Evolutionary conservation across 2,329 filamentous ascomycete species (phyloP).

Genomic region (Blumeria hordei): DNA sequence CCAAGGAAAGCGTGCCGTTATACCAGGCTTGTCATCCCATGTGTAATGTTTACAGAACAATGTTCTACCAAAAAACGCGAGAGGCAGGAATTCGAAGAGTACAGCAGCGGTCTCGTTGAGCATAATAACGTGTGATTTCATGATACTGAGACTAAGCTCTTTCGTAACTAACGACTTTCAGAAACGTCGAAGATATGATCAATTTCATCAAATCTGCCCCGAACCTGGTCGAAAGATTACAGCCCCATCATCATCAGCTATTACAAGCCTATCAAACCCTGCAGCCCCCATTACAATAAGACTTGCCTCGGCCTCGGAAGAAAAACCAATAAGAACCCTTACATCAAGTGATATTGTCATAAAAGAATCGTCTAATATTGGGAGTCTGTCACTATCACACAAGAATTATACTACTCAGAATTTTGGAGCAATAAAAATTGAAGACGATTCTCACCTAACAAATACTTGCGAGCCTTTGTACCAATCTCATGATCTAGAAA

Average conservation of each 20-base stretch:
- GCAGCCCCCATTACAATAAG: conserved; percentile 11
- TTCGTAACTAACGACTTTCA: conserved; percentile 4
- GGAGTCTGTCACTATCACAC: conserved; percentile 7
- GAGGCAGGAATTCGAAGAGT: conserved; percentile 12
- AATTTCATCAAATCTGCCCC: conserved; percentile 12
- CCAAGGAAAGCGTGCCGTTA: neutral
- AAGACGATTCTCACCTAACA: conserved; percentile 2
- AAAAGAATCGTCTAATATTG: conserved; percentile 11
- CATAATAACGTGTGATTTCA: conserved; percentile 8
- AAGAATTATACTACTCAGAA: conserved; percentile 6
- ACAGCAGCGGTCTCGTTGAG: conserved; percentile 11
- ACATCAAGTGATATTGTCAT: conserved; percentile 5
- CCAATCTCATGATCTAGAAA: conserved; percentile 14
- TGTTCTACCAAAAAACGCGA: conserved; percentile 10
- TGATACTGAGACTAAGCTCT: neutral
- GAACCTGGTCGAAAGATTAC: conserved; percentile 5
- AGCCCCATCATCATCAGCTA: conserved; percentile 6
- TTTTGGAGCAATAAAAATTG: conserved; percentile 5
- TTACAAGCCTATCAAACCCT: conserved; percentile 6
- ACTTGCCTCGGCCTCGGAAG: conserved; percentile 12
- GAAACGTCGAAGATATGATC: conserved; percentile 14
- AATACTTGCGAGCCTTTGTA: conserved; percentile 3
- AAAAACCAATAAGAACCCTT: conserved; percentile 11
- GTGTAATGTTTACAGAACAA: conserved; percentile 5
- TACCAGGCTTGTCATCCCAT: neutral